These are phyloP conservation scores for Ophiostoma perfectum DNA, from an alignment of 2,329 filamentous ascomycete species.

Conservation along the genomic window DNA sequence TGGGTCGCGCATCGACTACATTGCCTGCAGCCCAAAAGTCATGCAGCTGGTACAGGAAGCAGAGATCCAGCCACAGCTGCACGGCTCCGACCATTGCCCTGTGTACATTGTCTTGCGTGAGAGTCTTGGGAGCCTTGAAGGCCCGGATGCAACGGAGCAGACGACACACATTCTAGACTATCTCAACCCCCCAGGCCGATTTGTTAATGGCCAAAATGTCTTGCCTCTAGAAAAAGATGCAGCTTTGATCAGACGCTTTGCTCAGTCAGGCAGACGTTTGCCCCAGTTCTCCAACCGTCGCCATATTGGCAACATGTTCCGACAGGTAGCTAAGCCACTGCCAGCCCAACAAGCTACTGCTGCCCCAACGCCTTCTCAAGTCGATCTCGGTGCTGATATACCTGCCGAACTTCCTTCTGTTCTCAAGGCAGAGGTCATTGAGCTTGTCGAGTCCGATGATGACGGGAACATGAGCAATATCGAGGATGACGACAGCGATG, in stretches of 20 bases:
- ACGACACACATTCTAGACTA: conserved; percentile 58
- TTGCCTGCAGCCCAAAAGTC: conserved; percentile 75
- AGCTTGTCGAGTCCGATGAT: conserved; percentile 14
- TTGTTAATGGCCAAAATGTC: conserved; percentile 49
- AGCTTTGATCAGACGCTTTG: conserved; percentile 43
- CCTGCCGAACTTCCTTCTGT: conserved; percentile 15
- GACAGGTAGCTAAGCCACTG: background rate
- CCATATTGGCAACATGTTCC: conserved; percentile 91
- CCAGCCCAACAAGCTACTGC: background rate
- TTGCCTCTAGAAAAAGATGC: conserved; percentile 15
- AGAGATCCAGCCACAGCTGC: conserved; percentile 87
- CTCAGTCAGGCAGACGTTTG: conserved; percentile 74
- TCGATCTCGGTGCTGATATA: background rate
- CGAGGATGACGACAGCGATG: conserved; percentile 17
- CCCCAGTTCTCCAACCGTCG: conserved; percentile 80
- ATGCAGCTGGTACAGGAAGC: conserved; percentile 61
- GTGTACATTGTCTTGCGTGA: conserved; percentile 74
- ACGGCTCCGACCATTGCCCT: conserved; percentile 95
- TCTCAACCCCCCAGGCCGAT: conserved; percentile 71
- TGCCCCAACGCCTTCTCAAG: background rate
- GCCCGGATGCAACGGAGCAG: conserved; percentile 33
- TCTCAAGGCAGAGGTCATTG: conserved; percentile 17
- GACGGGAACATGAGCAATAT: conserved; percentile 9
- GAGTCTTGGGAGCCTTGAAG: conserved; percentile 44
- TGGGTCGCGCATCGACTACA: conserved; percentile 88